Base-by-base conservation (phyloP, 257 asterid species). In the Solanum sejunctum region DNA sequence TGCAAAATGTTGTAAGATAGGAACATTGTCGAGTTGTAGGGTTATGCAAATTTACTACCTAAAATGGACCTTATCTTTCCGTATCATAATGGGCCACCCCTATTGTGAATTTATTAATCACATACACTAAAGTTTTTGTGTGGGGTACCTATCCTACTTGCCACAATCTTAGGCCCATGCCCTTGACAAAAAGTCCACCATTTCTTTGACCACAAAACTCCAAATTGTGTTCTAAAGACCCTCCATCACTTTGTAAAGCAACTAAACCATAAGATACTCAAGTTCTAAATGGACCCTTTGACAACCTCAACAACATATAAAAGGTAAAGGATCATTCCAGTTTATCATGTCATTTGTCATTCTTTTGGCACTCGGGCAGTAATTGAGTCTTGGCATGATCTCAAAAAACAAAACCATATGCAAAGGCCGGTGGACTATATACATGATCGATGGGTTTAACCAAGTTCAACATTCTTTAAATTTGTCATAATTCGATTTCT, bases 21-120 rank as follows among this genome's bases (percentile, higher is more conserved):
- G 26, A 77, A 51, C 64, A 51, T 77, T 77, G 82, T 77, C 64
- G 15, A 51, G 43, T 51, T 77, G 63, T 77, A 77, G 82, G 82
- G 63, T 77, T 51, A 1, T 6, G 43, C 23, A 28, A 51, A 77
- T 77, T 77, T 77, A 77, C 82, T 77, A 77, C 82, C 47, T 26
- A 77, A 51, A 77, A 77, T 51, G 8, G 63, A 51, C 64, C 82
- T 51, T 77, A 77, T 71, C 55, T 71, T 71, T 41, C 79, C 55
- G 20, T 41, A 71, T 77, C 82, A 77, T 51, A 20, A 56, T 86
- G 55, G 91, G 85, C 43, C 36, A 32, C 91, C 93, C 89, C 39
- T 54, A 43, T 63, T 41, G 64, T 70, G 52, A 39, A 70, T 36
- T 36, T 36, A 36, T 69, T 67, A 60, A 52, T 87, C 80, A 89